These are phyloP conservation scores for Colletotrichum coccodes DNA, from an alignment of 2,329 filamentous ascomycete genomes.

Conservation along the genomic window DNA sequence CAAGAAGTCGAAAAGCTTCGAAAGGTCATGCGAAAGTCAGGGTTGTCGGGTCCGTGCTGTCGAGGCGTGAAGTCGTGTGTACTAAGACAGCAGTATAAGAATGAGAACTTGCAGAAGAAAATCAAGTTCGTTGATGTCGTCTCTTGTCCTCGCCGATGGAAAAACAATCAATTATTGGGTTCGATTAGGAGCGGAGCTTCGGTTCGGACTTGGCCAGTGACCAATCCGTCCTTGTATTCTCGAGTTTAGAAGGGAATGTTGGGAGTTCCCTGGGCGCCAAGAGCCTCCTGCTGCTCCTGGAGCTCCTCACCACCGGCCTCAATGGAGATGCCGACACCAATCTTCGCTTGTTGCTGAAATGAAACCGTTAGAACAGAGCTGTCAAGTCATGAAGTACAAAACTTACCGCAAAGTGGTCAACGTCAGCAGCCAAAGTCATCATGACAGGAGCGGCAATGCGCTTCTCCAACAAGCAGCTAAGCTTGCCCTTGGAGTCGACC, in stretches of 20 bases:
- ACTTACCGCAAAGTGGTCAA: conserved; percentile 94
- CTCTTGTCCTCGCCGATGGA: conserved; percentile 19
- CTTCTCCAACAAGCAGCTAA: conserved; percentile 94
- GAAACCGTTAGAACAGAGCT: conserved; percentile 40
- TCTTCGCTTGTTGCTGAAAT: conserved; percentile 87
- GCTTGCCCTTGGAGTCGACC: conserved; percentile 93
- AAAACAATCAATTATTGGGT: conserved; percentile 33
- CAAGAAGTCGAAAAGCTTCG: background rate
- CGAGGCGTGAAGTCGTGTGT: conserved; percentile 29
- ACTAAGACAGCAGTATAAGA: conserved; percentile 34
- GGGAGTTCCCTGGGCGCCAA: conserved; percentile 61
- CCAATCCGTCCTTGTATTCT: conserved; percentile 4
- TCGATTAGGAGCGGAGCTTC: conserved; percentile 38
- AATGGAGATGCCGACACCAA: conserved; percentile 92
- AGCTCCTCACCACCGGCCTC: conserved; percentile 87
- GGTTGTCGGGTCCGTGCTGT: conserved; percentile 23
- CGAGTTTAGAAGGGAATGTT: conserved; percentile 73
- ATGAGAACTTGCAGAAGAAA: conserved; percentile 27
- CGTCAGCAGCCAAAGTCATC: conserved; percentile 94
- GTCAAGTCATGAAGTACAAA: background rate
- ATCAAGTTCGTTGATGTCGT: conserved; percentile 26
- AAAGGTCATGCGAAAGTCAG: background rate
- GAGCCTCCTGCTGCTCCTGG: conserved; percentile 81
- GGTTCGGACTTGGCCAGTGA: conserved; percentile 16
- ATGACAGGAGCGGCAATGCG: conserved; percentile 91